Base-by-base conservation (phyloP, 805 yeast genomes). In the Metschnikowia henanensis region DNA sequence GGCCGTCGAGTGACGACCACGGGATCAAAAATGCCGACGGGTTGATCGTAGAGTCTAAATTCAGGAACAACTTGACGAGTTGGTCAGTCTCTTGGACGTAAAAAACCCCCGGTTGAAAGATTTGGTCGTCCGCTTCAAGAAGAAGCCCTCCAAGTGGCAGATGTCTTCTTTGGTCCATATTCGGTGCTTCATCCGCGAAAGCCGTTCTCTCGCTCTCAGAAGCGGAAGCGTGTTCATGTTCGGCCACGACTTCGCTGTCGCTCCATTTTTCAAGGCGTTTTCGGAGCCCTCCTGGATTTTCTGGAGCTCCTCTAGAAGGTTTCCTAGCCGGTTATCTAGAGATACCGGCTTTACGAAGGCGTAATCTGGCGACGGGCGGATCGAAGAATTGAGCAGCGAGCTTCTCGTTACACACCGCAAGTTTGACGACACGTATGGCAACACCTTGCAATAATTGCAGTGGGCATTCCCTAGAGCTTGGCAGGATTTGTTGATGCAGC, bases 1-100 rank as follows among this genome's bases (percentile, higher is more conserved):
- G 54, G 35, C 58, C 52, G 18, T 51, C 51, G 21, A 56, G 52
- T 5, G 64, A 55, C 16, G 59, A 55, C 19, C 60, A 56, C 7
- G 52, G 46, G 7, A 43, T 51, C 17, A 48, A 62, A 33, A 60
- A 65, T 30, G 46, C 62, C 20, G 66, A 68, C 43, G 76, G 75
- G 1, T 56, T 71, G 35, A 59, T 71, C n/a, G 67, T 59, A 43
- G 76, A 71, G 50, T 81, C 56, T 15, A 59, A 54, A 22, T 61
- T 57, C 43, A 56, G 76, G 41, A 67, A 65, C 9, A 71, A 71
- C 47, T 61, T 71, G 39, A 52, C 51, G 45, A 66, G 72, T 47
- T 68, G 73, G 73, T 48, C 53, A 15, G 53, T 53, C 25, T 50
- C 55, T 16, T 52, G 56, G 56, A 28, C 47, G 33, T 51, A 23